phyloP scores from a whole-genome alignment of 2,329 filamentous ascomycete genomes.

The Coniochaeta sp. region DNA sequence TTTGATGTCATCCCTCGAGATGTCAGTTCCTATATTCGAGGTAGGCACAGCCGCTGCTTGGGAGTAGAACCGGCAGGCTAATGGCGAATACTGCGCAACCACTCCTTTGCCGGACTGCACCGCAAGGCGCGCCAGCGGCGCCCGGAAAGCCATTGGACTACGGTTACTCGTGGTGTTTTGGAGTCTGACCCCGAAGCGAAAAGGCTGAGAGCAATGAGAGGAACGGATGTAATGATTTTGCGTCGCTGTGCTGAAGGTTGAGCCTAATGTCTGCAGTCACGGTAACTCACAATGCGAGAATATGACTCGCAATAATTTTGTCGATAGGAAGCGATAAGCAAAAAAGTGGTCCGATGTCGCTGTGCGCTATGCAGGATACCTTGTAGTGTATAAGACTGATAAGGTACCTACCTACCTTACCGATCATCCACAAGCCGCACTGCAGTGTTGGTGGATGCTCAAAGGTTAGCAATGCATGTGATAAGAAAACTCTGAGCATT shows the following conservation, averaged over 20 bases:
- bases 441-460: too few species aligned
- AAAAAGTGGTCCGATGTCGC: conserved; percentile 1
- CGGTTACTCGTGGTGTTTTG: not conserved
- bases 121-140: conserved; percentile 16
- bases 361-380: not conserved
- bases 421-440: too few species aligned
- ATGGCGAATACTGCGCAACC: conserved; percentile 10
- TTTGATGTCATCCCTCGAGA: conserved; percentile 23
- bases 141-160: conserved; percentile 30
- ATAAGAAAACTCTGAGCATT: too few species aligned
- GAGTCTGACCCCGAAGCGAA: not conserved
- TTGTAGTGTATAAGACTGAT: too few species aligned
- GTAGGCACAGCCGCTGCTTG: conserved; percentile 25
- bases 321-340: not conserved
- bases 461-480: too few species aligned
- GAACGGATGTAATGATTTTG: not conserved
- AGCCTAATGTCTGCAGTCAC: too few species aligned
- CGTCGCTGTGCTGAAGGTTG: too few species aligned
- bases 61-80: conserved; percentile 20
- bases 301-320: conserved; percentile 1
- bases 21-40: conserved; percentile 24
- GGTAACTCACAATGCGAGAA: not conserved
- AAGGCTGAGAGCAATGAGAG: not conserved
- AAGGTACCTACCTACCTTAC: too few species aligned
- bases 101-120: conserved; percentile 12